Base-by-base conservation (phyloP, 2,329 filamentous ascomycete genomes). In the Aureobasidium sp. region DNA sequence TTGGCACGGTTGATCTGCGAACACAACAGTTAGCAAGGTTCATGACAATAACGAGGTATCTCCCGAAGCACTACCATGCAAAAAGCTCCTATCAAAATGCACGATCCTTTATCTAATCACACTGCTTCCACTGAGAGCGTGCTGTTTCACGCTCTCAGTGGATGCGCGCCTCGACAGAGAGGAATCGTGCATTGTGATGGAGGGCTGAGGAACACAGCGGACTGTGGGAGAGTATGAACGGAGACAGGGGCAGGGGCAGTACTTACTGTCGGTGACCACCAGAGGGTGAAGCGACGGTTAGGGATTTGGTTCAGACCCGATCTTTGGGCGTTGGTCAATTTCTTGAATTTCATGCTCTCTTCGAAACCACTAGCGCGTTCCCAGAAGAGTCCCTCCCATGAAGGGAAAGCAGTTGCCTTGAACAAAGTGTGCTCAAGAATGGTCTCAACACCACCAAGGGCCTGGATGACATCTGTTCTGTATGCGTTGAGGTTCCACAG, bases 221-320 rank as follows among this genome's bases (percentile, higher is more conserved):
- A 17, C 36, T 23, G 23, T 29, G 36, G 23, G 34, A 34, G 5
- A 15, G 51, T 0, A 27, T 10, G 32, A 2, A 7, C 3, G 1
- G 9, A 6, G 2, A 27, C 13, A 29, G 13, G 17, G 32, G 6
- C 15, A 44, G 37, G 52, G 37, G 23, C 23, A 12, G 23, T 13
- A 55, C 52, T 55, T 55, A 55, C 52, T 12, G 71, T 74, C 3
- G 78, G 78, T 13, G 88, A 94, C 94, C 94, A 99, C 94, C 94
- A 99, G 0, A 99, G 79, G 0, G 94, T 97, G 76, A 99, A 99
- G 0, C 94, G 91, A 84, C 94, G 91, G 73, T 99, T 99, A 0
- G 94, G 94, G 72, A 99, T 99, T 72, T 99, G 94, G 73, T 97
- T 97, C 34, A 99, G 76, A 91, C 94, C 94, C 23, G 90, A 96